phyloP scores from a whole-genome alignment of 257 asterid species.

The Cinchona pubescens region DNA sequence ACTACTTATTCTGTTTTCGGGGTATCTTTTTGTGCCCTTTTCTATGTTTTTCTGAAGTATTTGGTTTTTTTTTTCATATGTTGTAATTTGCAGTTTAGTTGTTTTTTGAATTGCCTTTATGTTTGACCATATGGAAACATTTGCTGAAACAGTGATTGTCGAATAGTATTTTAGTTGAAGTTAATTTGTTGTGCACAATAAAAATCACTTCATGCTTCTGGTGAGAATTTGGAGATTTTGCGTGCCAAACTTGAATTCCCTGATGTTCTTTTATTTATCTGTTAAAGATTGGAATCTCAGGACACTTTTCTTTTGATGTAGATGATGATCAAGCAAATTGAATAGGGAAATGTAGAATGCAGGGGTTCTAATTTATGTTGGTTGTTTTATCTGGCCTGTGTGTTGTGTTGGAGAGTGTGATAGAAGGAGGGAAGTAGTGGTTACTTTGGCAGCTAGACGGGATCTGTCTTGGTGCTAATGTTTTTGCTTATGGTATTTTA shows the following conservation, averaged over 20 bases:
- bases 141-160: neutral
- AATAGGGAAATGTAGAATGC: neutral
- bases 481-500: neutral
- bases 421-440: neutral
- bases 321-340: neutral
- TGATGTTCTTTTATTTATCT: neutral
- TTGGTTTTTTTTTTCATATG: neutral
- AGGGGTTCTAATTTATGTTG: neutral
- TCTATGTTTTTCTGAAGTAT: neutral
- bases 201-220: neutral
- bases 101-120: neutral
- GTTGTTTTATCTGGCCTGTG: neutral
- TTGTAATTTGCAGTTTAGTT: neutral
- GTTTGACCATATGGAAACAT: neutral
- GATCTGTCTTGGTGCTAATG: neutral
- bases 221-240: neutral
- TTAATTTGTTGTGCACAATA: neutral
- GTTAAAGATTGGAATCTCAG: neutral
- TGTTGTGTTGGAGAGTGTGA: neutral
- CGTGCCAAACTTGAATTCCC: neutral
- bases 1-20: constrained; percentile 84
- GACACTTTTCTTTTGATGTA: neutral
- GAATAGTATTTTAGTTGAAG: neutral
- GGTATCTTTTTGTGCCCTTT: constrained; percentile 36
- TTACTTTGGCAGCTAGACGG: neutral